Conservation (phyloP, 2,329 filamentous ascomycete species). For the Pestalotiopsis sp. region DNA sequence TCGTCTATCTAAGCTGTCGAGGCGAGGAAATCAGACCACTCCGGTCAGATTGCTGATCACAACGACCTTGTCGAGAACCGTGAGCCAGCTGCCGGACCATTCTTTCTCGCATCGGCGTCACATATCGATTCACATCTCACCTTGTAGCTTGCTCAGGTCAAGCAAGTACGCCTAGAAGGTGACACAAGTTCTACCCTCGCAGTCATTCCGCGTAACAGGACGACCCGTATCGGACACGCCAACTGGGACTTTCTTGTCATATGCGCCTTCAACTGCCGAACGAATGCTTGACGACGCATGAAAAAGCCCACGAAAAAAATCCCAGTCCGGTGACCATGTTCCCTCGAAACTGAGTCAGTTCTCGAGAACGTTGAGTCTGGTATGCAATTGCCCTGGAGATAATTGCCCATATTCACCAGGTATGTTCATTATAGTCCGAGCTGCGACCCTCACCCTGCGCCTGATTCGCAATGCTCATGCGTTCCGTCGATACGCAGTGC, state of each 20-base stretch:
- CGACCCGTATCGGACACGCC: background rate
- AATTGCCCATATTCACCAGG: background rate
- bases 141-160: background rate
- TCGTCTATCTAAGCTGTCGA: background rate
- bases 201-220: background rate
- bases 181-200: background rate
- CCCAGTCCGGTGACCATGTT: background rate
- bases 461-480: conserved; percentile 12
- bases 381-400: background rate
- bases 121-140: background rate
- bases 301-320: background rate
- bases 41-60: background rate
- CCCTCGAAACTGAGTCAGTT: background rate
- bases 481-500: conserved; percentile 21
- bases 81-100: background rate
- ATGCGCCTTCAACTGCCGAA: background rate
- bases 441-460: conserved; percentile 15
- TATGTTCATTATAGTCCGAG: background rate
- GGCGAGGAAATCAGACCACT: background rate
- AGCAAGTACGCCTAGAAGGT: background rate
- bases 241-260: background rate
- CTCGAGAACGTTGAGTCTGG: background rate
- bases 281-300: conserved; percentile 4
- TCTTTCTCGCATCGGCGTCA: background rate
- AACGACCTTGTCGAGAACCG: background rate